A percentile compares a stretch with the other conserved stretches of the same genome.
These are phyloP conservation scores for Paxillus involutus DNA, from an alignment of 768 basidiomycete genomes.

Conservation along the genomic window DNA sequence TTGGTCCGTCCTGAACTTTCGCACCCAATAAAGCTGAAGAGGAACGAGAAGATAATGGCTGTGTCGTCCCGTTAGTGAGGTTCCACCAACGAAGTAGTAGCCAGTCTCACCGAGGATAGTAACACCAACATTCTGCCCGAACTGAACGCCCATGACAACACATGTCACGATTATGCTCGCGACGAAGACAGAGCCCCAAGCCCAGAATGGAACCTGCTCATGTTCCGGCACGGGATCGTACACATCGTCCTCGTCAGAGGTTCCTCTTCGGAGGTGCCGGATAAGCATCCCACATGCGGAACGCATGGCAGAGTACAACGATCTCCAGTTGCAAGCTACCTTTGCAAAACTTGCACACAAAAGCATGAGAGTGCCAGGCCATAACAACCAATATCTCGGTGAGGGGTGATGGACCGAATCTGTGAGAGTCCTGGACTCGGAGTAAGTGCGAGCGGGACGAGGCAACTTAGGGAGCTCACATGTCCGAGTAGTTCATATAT, in stretches of 20 bases:
- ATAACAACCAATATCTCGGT: constrained; percentile 57
- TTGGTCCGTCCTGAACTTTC: constrained; percentile 61
- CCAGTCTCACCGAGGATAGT: constrained; percentile 19
- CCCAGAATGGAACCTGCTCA: constrained; percentile 54
- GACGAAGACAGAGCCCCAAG: constrained; percentile 55
- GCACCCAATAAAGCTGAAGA: constrained; percentile 68
- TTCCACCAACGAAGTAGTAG: not conserved
- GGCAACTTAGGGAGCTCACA: not conserved
- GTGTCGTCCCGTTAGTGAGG: not conserved
- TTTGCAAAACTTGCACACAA: constrained; percentile 43
- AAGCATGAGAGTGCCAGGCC: constrained; percentile 44
- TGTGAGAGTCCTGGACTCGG: constrained; percentile 35
- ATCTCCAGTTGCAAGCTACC: constrained; percentile 24
- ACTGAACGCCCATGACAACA: constrained; percentile 53
- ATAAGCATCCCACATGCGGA: not conserved
- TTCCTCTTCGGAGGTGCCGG: constrained; percentile 2
- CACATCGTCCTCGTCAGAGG: constrained; percentile 34
- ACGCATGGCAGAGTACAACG: constrained; percentile 9
- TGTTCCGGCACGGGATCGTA: constrained; percentile 45
- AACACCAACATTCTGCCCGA: constrained; percentile 50
- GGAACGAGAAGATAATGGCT: constrained; percentile 56
- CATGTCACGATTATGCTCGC: constrained; percentile 48
- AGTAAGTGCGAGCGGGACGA: not conserved
- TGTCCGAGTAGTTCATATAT: constrained; percentile 24
- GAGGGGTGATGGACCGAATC: constrained; percentile 47